Percentiles rank a stretch among this genome's conserved stretches.
Evolutionary conservation across 2,329 filamentous ascomycete species (phyloP).

Genomic region (Fusarium siculi): DNA sequence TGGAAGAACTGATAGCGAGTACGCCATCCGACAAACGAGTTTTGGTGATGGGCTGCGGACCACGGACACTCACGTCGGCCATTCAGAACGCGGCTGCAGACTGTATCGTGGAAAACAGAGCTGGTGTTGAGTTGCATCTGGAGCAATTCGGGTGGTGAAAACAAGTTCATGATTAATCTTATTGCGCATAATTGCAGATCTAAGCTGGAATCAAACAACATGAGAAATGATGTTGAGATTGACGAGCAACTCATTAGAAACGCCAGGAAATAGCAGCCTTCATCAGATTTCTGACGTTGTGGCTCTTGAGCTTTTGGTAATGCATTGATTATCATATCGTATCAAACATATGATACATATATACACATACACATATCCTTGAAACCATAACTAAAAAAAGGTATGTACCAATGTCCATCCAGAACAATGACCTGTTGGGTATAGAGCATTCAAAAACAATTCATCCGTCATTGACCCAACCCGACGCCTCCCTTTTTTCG

Average conservation of each 20-base stretch:
- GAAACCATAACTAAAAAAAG: constrained; percentile 6
- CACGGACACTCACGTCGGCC: constrained; percentile 53
- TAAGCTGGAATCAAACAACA: background rate
- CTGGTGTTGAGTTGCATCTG: constrained; percentile 59
- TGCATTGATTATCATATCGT: constrained; percentile 19
- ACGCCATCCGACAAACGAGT: constrained; percentile 48
- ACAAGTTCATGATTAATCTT: background rate
- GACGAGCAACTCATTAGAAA: background rate
- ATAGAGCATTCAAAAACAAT: constrained; percentile 33
- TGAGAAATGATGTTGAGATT: background rate
- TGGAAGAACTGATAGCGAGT: constrained; percentile 47
- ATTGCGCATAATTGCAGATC: background rate
- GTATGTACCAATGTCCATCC: constrained; percentile 40
- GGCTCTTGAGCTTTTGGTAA: constrained; percentile 26
- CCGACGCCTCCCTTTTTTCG: constrained; percentile 34
- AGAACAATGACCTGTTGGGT: constrained; percentile 33
- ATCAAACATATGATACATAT: background rate
- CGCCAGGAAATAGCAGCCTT: background rate
- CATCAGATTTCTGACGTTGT: background rate
- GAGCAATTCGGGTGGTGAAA: constrained; percentile 59
- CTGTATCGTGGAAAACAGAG: constrained; percentile 53
- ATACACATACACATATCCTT: constrained; percentile 17
- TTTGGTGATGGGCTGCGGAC: constrained; percentile 60
- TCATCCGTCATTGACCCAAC: constrained; percentile 32
- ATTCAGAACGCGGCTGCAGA: constrained; percentile 55